Percentiles rank a stretch among this genome's conserved stretches.
Conservation (phyloP, 768 basidiomycete genomes). For the Cystobasidium tubakii region DNA sequence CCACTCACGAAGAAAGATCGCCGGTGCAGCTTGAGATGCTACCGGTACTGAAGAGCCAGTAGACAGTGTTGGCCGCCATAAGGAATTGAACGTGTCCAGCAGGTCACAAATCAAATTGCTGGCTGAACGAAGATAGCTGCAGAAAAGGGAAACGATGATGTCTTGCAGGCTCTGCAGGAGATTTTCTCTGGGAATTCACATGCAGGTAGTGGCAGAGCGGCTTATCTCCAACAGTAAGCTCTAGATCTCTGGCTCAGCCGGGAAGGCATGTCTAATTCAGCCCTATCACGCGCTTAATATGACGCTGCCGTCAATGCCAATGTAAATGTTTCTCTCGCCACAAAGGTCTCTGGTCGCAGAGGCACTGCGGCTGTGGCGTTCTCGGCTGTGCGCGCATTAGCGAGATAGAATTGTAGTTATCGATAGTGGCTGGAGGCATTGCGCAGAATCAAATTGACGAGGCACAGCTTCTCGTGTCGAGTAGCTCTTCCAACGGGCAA, state of each 20-base stretch:
- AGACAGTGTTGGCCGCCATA: conserved; percentile 21
- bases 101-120: not conserved
- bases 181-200: not conserved
- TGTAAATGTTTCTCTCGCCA: not conserved
- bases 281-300: not conserved
- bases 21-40: conserved; percentile 32
- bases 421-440: no score
- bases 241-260: not conserved
- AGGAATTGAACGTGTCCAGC: not conserved
- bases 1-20: conserved; percentile 23
- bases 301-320: not conserved
- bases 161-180: not conserved
- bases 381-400: not conserved
- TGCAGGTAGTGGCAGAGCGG: not conserved
- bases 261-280: not conserved
- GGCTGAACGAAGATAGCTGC: no score
- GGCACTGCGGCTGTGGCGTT: not conserved
- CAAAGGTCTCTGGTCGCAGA: not conserved
- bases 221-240: not conserved
- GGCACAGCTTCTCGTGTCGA: no score
- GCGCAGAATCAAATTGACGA: no score
- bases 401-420: no score
- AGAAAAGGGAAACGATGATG: not conserved
- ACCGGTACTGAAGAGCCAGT: conserved; percentile 34
- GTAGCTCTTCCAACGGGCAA: no score